phyloP scores from a whole-genome alignment of 1,139 yeast species.

The Debaryomyces nepalensis region DNA sequence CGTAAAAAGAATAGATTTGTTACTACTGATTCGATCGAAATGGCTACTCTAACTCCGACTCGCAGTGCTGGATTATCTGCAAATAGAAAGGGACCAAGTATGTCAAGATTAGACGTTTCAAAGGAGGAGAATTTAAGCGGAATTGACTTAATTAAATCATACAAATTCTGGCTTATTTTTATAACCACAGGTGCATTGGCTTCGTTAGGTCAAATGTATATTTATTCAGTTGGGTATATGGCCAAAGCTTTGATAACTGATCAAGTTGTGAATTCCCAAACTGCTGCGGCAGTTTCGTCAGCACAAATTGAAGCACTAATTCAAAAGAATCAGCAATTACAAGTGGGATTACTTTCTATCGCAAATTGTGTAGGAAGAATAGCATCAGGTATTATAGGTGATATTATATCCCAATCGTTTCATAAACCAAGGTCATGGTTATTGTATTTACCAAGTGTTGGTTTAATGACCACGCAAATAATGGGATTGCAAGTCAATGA shows the following conservation, averaged over 20 bases:
- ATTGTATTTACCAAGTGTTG: slow-evolving; percentile 49
- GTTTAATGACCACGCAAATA: slow-evolving; percentile 47
- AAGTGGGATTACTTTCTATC: slow-evolving; percentile 58
- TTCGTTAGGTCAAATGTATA: slow-evolving; percentile 65
- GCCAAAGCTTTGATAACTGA: slow-evolving; percentile 53
- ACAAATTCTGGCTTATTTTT: slow-evolving; percentile 55
- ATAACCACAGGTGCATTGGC: slow-evolving; percentile 54
- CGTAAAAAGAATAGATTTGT: slow-evolving; percentile 16
- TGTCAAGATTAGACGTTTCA: background rate
- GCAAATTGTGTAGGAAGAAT: slow-evolving; percentile 61
- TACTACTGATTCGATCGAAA: slow-evolving; percentile 20
- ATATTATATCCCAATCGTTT: slow-evolving; percentile 49
- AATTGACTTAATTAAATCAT: slow-evolving; percentile 31
- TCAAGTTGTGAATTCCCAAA: slow-evolving; percentile 16
- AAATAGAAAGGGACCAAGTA: background rate
- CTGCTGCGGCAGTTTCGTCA: slow-evolving; percentile 19
- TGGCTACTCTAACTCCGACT: slow-evolving; percentile 14
- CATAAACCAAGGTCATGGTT: slow-evolving; percentile 50
- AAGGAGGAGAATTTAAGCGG: slow-evolving; percentile 21
- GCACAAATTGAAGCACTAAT: slow-evolving; percentile 33
- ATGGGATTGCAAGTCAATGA: slow-evolving; percentile 37
- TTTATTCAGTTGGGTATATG: slow-evolving; percentile 64
- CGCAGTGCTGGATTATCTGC: slow-evolving; percentile 3
- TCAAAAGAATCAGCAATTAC: slow-evolving; percentile 57
- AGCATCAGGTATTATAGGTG: slow-evolving; percentile 57